These are phyloP conservation scores for Acanthamoeba royreba DNA, from an alignment of 208 protist species.

Conservation along the genomic window DNA sequence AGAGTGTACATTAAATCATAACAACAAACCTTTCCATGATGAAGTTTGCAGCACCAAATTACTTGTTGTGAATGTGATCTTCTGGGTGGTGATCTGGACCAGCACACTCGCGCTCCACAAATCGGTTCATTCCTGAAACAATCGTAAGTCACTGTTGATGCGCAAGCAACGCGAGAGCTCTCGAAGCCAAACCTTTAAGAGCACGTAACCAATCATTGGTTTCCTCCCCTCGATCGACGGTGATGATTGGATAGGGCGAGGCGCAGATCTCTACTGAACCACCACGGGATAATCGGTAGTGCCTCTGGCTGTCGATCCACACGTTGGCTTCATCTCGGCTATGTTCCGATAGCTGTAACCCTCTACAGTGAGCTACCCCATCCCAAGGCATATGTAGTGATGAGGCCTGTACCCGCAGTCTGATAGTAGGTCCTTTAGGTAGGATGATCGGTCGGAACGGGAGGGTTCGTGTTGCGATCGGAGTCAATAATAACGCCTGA, in stretches of 20 bases:
- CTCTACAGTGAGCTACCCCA: too few species aligned
- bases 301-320: neutral
- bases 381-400: too few species aligned
- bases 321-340: conserved; percentile 19
- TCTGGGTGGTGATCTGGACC: neutral
- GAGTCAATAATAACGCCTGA: neutral
- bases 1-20: too few species aligned
- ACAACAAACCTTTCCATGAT: too few species aligned
- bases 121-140: neutral
- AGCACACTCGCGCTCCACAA: neutral
- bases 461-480: neutral
- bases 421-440: neutral
- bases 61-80: too few species aligned
- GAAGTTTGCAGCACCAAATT: too few species aligned
- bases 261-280: neutral
- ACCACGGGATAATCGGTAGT: neutral
- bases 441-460: neutral
- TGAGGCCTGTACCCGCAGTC: neutral
- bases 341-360: neutral
- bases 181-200: neutral
- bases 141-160: too few species aligned
- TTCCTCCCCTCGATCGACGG: neutral
- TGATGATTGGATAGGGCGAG: conserved; percentile 14
- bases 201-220: neutral
- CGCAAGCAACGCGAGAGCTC: neutral